Conservation (phyloP, 371 early-diverging fungal genomes). For the Circinella minor region DNA sequence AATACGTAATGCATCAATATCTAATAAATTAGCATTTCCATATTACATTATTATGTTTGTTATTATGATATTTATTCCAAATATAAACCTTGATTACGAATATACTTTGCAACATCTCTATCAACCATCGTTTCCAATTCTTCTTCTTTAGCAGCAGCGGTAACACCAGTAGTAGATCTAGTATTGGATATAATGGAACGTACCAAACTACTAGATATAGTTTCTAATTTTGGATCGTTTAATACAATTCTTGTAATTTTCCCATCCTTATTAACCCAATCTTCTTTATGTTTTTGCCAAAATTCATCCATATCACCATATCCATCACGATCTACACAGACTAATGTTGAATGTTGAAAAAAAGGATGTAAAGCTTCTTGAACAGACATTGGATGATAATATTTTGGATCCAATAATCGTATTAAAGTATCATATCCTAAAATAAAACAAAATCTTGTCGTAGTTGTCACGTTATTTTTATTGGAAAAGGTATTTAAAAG, state of each 20-base stretch:
- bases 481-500: slow-evolving; percentile 17
- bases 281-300: slow-evolving; percentile 20
- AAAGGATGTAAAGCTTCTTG: slow-evolving; percentile 51
- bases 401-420: slow-evolving; percentile 65
- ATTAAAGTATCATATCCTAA: slow-evolving; percentile 67
- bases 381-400: slow-evolving; percentile 47
- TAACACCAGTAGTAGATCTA: no score
- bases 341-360: slow-evolving; percentile 45
- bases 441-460: slow-evolving; percentile 57
- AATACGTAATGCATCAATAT: no score
- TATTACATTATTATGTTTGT: not conserved
- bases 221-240: slow-evolving; percentile 7
- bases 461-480: not conserved
- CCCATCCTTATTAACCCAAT: slow-evolving; percentile 8
- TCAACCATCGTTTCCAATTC: slow-evolving; percentile 10
- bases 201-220: slow-evolving; percentile 38
- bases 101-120: slow-evolving; percentile 13
- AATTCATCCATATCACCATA: slow-evolving; percentile 18
- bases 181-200: slow-evolving; percentile 9
- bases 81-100: slow-evolving; percentile 12
- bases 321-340: slow-evolving; percentile 58
- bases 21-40: no score
- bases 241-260: slow-evolving; percentile 22
- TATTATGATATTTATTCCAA: slow-evolving; percentile 11
- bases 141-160: not conserved